Evolutionary conservation across 2,329 filamentous ascomycete species (phyloP), one percentile per base, ranked within the genome.

Genomic region (Ambrosiella xylebori): DNA sequence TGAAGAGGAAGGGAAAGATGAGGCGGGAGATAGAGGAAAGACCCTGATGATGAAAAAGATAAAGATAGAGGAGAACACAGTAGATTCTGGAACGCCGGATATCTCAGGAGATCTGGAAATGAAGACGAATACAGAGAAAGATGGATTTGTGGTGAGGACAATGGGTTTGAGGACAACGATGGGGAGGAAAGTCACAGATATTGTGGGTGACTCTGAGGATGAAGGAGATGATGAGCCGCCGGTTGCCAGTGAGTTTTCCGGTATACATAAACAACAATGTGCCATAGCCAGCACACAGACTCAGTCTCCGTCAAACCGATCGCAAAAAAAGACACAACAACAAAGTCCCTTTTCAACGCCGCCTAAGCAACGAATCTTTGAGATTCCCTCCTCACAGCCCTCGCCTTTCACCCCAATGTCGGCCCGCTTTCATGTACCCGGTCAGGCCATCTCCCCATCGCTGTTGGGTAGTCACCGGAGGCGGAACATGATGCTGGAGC

Each of bases 361-460:
- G 0, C 61, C 62, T 1, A 68, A 68, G 15, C 8, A 9, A 55
- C 64, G 62, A 11, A 65, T 65, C 15, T 68, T 68, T 1, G 72
- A 75, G 61, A 71, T 76, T 6, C 73, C 73, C 1, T 74, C 73
- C 0, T 76, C 75, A 0, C 69, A 71, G 61, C 54, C 63, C 61
- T 60, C 57, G 6, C 60, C 61, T 9, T 69, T 69, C 2, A 73
- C 73, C 6, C 72, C 72, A n/a, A 0, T 69, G 69, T 49, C 7
- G 27, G 55, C 61, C 66, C 61, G 59, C 57, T 5, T 75, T 73
- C 1, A 74, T 59, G 5, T 75, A 73, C 1, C 74, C 73, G 1
- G 65, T 72, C 7, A 69, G 70, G 67, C 38, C 70, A 66, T 35
- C 68, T 67, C 1, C 66, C 66, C 0, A 70, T 59, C 37, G 38